Evolutionary conservation across 2,329 filamentous ascomycete species (phyloP).

Genomic region (Graphilbum sp.): DNA sequence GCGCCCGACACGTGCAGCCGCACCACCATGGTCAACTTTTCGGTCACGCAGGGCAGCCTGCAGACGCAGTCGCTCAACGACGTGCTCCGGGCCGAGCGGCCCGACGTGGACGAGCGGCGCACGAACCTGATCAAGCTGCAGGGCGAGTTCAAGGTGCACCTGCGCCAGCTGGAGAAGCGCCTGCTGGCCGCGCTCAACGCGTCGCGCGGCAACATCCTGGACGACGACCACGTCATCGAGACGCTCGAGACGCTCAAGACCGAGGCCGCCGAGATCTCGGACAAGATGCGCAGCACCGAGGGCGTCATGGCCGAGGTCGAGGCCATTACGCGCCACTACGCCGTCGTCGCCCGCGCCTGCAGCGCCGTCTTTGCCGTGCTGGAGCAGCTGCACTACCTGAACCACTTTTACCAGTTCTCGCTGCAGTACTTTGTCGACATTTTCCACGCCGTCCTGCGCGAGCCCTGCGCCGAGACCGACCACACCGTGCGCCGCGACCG

Average conservation of each 20-base stretch:
- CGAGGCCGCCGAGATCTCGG: conserved; percentile 87
- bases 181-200: conserved; percentile 91
- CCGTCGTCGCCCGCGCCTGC: conserved; percentile 82
- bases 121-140: conserved; percentile 98
- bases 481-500: conserved; percentile 70
- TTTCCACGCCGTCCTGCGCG: conserved; percentile 76
- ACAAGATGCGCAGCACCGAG: conserved; percentile 91
- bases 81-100: conserved; percentile 90
- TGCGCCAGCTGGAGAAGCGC: conserved; percentile 87
- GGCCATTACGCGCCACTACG: conserved; percentile 86
- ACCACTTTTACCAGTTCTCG: conserved; percentile 99
- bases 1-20: conserved; percentile 94
- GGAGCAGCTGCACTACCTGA: conserved; percentile 93
- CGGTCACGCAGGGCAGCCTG: conserved; percentile 94
- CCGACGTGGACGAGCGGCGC: conserved; percentile 88
- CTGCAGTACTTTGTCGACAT: conserved; percentile 97
- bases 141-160: conserved; percentile 97
- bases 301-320: conserved; percentile 98
- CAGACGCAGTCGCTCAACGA: conserved; percentile 97
- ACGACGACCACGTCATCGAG: conserved; percentile 96
- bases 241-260: conserved; percentile 96
- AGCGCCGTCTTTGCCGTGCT: conserved; percentile 94
- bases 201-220: conserved; percentile 91
- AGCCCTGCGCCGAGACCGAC: conserved; percentile 52
- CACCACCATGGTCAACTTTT: conserved; percentile 98